Evolutionary conservation across 2,329 filamentous ascomycete genomes (phyloP).

Genomic region (Colletotrichum noveboracense): DNA sequence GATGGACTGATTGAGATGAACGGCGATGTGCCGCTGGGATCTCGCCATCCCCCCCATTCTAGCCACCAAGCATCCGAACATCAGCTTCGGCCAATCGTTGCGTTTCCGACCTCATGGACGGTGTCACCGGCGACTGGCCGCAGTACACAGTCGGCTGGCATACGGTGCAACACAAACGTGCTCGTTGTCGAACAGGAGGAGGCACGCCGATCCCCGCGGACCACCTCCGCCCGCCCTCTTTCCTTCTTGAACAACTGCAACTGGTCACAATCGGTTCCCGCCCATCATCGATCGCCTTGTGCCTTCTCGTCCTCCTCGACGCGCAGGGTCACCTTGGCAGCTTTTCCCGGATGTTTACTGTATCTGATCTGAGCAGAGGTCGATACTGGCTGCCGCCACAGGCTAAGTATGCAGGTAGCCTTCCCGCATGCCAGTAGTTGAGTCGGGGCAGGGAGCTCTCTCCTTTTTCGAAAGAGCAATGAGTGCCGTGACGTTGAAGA

Average conservation of each 20-base stretch:
- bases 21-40: not conserved
- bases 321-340: conserved; percentile 11
- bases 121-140: conserved; percentile 15
- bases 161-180: conserved; percentile 32
- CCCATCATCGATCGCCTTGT: not conserved
- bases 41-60: not conserved
- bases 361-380: conserved; percentile 12
- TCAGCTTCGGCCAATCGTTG: not conserved
- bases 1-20: not conserved
- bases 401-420: conserved; percentile 9
- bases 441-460: not conserved
- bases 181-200: conserved; percentile 24
- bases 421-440: not conserved
- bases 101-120: conserved; percentile 15
- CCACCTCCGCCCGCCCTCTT: not conserved
- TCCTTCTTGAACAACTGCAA: not conserved
- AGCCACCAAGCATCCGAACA: not conserved
- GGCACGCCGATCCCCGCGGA: not conserved
- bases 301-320: not conserved
- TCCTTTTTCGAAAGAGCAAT: not conserved
- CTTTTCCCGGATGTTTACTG: conserved; percentile 3
- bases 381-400: not conserved
- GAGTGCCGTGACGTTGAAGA: not conserved
- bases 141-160: conserved; percentile 21
- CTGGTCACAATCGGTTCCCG: not conserved